Evolutionary conservation across 257 asterid species (phyloP).

Genomic region (Cruciata laevipes): DNA sequence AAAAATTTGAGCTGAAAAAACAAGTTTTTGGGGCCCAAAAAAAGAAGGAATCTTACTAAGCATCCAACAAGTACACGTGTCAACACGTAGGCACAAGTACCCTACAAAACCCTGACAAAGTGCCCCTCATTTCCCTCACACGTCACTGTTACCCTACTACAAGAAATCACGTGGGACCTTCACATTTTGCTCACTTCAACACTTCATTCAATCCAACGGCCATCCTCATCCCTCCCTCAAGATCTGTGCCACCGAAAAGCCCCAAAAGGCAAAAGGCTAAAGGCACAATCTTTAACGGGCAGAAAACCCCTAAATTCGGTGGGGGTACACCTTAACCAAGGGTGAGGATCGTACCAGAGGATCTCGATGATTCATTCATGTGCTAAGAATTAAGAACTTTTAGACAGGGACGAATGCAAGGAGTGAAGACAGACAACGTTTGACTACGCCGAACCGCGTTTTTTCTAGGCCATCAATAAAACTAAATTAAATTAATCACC

Average conservation of each 20-base stretch:
- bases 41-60: conserved; percentile 15
- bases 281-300: conserved; percentile 23
- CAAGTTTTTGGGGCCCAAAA: conserved; percentile 3
- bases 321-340: conserved; percentile 15
- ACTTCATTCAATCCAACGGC: conserved; percentile 13
- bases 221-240: neutral
- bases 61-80: conserved; percentile 18
- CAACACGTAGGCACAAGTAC: conserved; percentile 12
- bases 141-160: conserved; percentile 20
- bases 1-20: neutral
- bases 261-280: neutral
- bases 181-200: neutral
- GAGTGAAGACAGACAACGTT: conserved; percentile 15
- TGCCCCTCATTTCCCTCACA: neutral
- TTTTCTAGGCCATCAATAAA: neutral
- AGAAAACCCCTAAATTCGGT: conserved; percentile 27
- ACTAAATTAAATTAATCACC: conserved; percentile 11
- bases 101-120: neutral
- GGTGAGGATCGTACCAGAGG: conserved; percentile 8
- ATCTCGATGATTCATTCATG: neutral
- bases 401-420: conserved; percentile 8
- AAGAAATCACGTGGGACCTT: conserved; percentile 19
- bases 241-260: conserved; percentile 8
- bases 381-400: neutral
- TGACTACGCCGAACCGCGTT: conserved; percentile 16